Conservation (phyloP, 345 rosid genomes). For the Gossypium ekmanianum region DNA sequence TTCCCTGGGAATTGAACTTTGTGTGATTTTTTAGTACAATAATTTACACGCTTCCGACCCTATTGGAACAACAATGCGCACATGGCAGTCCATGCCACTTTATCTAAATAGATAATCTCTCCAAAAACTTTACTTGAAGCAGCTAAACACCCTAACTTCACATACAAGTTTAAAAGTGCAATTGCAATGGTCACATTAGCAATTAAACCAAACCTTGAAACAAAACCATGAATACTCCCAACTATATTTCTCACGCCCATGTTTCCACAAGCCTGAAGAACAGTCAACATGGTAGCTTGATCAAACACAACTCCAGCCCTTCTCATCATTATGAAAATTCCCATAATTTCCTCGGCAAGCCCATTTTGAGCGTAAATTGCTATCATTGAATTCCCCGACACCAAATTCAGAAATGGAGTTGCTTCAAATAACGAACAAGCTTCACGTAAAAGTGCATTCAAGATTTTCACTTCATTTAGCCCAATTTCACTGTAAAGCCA, state of each 20-base stretch:
- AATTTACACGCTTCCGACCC: too few relatives aligned
- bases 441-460: conserved; percentile 15
- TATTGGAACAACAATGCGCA: conserved; percentile 23
- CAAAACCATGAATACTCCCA: conserved; percentile 45
- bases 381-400: conserved; percentile 67
- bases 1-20: too few relatives aligned
- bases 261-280: conserved; percentile 51
- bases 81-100: conserved; percentile 78
- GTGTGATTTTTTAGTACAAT: too few relatives aligned
- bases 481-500: conserved; percentile 47
- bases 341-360: conserved; percentile 35
- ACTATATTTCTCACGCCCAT: conserved; percentile 47
- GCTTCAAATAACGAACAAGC: conserved; percentile 44
- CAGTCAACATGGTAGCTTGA: conserved; percentile 47
- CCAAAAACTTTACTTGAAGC: conserved; percentile 36
- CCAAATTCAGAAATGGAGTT: conserved; percentile 41
- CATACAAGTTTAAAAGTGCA: conserved; percentile 46
- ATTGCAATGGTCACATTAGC: conserved; percentile 34
- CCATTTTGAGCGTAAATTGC: conserved; percentile 31
- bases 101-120: conserved; percentile 49
- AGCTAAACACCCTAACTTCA: conserved; percentile 54
- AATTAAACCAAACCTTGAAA: conserved; percentile 33
- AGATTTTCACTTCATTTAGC: conserved; percentile 49
- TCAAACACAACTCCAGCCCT: conserved; percentile 40
- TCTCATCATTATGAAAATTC: conserved; percentile 41